Evolutionary conservation across 805 yeast species (phyloP).

Genomic region (Candida dajiaensis): DNA sequence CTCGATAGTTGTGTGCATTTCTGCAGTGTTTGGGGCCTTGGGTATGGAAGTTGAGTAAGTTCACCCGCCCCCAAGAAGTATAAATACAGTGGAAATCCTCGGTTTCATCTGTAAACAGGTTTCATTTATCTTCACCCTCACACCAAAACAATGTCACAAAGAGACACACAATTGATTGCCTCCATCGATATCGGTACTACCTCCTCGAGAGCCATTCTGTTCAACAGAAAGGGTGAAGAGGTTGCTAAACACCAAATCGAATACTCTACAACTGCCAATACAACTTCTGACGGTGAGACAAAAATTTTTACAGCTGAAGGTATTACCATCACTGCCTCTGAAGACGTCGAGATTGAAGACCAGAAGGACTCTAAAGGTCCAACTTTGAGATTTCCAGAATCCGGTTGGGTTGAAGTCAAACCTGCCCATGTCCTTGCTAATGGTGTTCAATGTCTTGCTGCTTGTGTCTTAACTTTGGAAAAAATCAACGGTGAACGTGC

Average conservation of each 20-base stretch:
- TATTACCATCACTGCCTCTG: slow-evolving; percentile 53
- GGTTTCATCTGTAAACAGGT: not conserved
- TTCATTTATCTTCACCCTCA: not conserved
- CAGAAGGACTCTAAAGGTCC: slow-evolving; percentile 43
- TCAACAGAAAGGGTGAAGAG: slow-evolving; percentile 66
- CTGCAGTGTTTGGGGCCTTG: not conserved
- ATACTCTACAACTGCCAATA: slow-evolving; percentile 65
- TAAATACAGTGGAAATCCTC: not conserved
- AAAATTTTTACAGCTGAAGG: slow-evolving; percentile 74
- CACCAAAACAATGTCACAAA: slow-evolving; percentile 15
- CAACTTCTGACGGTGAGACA: slow-evolving; percentile 38
- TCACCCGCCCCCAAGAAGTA: not conserved
- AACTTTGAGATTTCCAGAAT: slow-evolving; percentile 70
- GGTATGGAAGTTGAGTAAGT: too few species aligned
- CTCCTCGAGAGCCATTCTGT: slow-evolving; percentile 82
- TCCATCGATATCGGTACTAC: slow-evolving; percentile 91
- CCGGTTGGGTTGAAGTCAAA: slow-evolving; percentile 94
- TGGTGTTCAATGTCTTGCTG: slow-evolving; percentile 73
- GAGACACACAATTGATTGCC: slow-evolving; percentile 37
- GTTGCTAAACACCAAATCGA: slow-evolving; percentile 88
- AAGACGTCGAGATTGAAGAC: slow-evolving; percentile 57
- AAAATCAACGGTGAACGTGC: slow-evolving; percentile 46
- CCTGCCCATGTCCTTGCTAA: slow-evolving; percentile 78
- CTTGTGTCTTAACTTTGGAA: slow-evolving; percentile 52
- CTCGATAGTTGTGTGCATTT: not conserved